phyloP scores from a whole-genome alignment of 129 eudicot genomes.

The Tanacetum coccineum region DNA sequence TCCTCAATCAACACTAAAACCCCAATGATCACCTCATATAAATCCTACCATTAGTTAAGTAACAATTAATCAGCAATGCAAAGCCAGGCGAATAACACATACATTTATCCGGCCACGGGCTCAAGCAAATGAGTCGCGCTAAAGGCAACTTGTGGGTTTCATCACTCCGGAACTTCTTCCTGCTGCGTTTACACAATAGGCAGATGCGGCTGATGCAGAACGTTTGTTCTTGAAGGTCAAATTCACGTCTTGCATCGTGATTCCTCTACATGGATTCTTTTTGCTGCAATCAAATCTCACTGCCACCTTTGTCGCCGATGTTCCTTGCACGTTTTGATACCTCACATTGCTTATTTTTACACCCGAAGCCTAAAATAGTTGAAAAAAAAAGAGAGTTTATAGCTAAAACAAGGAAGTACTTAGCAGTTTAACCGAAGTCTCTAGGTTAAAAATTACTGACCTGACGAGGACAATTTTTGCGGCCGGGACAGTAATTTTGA shows the following conservation, averaged over 20 bases:
- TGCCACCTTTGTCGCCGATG: conserved; percentile 58
- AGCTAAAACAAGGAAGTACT: too few relatives aligned
- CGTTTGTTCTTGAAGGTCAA: conserved; percentile 30
- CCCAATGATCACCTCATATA: neutral
- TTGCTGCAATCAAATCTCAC: conserved; percentile 53
- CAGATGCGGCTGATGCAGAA: conserved; percentile 34
- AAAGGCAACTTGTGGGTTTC: conserved; percentile 49
- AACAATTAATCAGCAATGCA: conserved; percentile 2
- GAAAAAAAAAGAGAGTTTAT: neutral
- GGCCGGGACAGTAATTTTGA: conserved; percentile 55
- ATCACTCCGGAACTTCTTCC: conserved; percentile 43
- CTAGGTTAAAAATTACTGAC: neutral
- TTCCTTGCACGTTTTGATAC: conserved; percentile 47
- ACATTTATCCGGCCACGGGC: conserved; percentile 33
- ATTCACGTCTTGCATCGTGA: conserved; percentile 44
- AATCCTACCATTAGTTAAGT: conserved; percentile 5
- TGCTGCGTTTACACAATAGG: conserved; percentile 45
- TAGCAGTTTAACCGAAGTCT: too few relatives aligned
- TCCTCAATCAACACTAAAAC: neutral
- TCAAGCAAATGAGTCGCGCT: conserved; percentile 13
- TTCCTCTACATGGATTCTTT: conserved; percentile 42
- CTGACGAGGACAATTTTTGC: conserved; percentile 45
- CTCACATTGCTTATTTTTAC: conserved; percentile 44
- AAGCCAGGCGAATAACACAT: conserved; percentile 36
- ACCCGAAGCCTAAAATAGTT: conserved; percentile 28